Conservation (phyloP, 139 green algal species). For the Spirogloea muscicola region DNA sequence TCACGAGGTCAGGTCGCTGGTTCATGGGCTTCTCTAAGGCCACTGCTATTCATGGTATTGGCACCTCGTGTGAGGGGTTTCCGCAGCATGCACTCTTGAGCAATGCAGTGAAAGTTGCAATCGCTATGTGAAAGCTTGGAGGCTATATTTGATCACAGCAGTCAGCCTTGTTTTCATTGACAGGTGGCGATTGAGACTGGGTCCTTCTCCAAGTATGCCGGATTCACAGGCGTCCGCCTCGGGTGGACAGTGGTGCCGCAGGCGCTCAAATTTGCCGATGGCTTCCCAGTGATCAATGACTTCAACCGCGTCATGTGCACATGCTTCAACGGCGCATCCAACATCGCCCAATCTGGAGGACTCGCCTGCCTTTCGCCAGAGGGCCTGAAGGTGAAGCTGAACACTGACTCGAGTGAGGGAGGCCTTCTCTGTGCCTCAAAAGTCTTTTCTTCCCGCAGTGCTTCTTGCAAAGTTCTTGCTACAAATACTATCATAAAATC, state of each 20-base stretch:
- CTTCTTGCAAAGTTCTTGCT: too few relatives aligned
- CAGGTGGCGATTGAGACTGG: slow-evolving; percentile 48
- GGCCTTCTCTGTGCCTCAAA: not conserved
- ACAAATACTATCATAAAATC: too few relatives aligned
- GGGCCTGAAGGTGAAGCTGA: slow-evolving; percentile 27
- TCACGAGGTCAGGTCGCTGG: slow-evolving; percentile 26
- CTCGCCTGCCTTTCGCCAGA: slow-evolving; percentile 75
- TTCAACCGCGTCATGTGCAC: slow-evolving; percentile 96
- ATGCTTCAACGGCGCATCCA: slow-evolving; percentile 96
- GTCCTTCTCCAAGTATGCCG: slow-evolving; percentile 54
- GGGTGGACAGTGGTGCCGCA: slow-evolving; percentile 97
- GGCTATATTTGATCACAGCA: too few relatives aligned
- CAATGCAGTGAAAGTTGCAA: too few relatives aligned
- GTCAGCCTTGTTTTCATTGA: too few relatives aligned
- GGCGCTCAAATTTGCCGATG: slow-evolving; percentile 70
- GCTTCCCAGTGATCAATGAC: slow-evolving; percentile 72
- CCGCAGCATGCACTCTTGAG: too few relatives aligned
- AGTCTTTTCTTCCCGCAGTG: not conserved
- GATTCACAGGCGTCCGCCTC: slow-evolving; percentile 95
- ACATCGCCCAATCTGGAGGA: slow-evolving; percentile 82
- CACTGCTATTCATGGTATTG: too few relatives aligned
- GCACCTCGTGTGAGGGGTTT: too few relatives aligned
- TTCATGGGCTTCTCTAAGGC: too few relatives aligned
- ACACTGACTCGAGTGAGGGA: not conserved
- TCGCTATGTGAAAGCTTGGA: too few relatives aligned